Evolutionary conservation across 2,329 filamentous ascomycete species (phyloP).

Genomic region (Clarireedia monteithiana): DNA sequence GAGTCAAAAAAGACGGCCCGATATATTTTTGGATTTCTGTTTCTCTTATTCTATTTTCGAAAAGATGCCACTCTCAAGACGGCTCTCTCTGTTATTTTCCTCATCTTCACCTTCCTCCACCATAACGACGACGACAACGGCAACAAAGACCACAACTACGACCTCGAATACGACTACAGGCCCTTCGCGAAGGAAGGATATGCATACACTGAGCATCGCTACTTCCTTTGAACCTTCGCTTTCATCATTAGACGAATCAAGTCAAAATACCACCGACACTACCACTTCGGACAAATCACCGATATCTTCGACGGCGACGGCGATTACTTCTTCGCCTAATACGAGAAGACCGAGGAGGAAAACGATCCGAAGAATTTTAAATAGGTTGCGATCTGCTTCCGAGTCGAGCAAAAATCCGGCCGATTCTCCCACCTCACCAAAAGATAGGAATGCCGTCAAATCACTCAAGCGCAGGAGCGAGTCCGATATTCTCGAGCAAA

Average conservation of each 20-base stretch:
- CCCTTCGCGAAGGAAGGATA: conserved; percentile 1
- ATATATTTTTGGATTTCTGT: neutral
- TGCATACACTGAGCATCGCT: conserved; percentile 1
- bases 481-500: neutral
- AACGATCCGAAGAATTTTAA: neutral
- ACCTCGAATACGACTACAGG: neutral
- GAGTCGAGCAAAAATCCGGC: neutral
- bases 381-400: neutral
- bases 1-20: conserved; percentile 1
- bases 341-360: neutral
- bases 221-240: neutral
- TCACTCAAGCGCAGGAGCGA: neutral
- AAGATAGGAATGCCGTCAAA: neutral
- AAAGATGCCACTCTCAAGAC: conserved; percentile 7
- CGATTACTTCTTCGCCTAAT: neutral
- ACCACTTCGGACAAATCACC: neutral
- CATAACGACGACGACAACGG: too few relatives aligned
- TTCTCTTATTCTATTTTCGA: neutral
- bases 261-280: neutral
- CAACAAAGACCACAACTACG: neutral
- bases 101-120: neutral
- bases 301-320: neutral
- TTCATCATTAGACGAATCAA: neutral
- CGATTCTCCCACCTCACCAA: neutral
- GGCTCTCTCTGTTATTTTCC: conserved; percentile 6